phyloP scores from a whole-genome alignment of 176 grass and related monocot genomes.

The Oryza rufipogon region DNA sequence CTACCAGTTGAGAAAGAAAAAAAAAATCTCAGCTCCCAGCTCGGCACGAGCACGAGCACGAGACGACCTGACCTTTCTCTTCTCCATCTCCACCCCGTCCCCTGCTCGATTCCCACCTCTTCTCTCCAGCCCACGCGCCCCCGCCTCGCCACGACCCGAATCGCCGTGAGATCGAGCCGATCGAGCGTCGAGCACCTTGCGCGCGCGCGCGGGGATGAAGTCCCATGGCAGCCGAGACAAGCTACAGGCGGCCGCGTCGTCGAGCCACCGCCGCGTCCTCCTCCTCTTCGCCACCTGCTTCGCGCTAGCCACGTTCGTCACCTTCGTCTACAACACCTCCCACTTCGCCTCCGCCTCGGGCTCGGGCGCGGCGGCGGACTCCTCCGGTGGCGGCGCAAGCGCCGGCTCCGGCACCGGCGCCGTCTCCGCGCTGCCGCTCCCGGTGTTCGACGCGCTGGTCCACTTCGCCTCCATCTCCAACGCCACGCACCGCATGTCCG shows the following conservation, averaged over 20 bases:
- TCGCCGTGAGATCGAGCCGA: not conserved
- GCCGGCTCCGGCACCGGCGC: not conserved
- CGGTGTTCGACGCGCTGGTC: conserved; percentile 71
- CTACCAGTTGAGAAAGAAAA: conserved; percentile 1
- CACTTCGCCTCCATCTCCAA: conserved; percentile 65
- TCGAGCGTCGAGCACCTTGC: not conserved
- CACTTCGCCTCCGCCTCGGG: conserved; percentile 26
- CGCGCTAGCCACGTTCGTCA: conserved; percentile 73
- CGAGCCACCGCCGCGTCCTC: conserved; percentile 55
- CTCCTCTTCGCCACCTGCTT: conserved; percentile 70
- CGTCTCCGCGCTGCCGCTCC: conserved; percentile 37
- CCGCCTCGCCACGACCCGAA: not conserved
- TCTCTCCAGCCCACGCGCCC: conserved; percentile 8
- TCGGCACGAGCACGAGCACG: not conserved
- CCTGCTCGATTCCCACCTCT: not conserved
- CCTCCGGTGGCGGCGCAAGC: not conserved
- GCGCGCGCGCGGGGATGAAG: conserved; percentile 34
- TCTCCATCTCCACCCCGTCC: not conserved
- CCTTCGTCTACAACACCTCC: conserved; percentile 64
- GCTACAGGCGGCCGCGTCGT: conserved; percentile 48
- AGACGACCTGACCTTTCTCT: conserved; percentile 10
- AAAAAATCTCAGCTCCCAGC: not conserved
- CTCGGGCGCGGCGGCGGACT: not conserved
- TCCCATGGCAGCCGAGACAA: conserved; percentile 53
- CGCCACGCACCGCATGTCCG: conserved; percentile 62